Base-by-base conservation (phyloP, 495 filamentous ascomycete genomes). In the Podospora appendiculata region DNA sequence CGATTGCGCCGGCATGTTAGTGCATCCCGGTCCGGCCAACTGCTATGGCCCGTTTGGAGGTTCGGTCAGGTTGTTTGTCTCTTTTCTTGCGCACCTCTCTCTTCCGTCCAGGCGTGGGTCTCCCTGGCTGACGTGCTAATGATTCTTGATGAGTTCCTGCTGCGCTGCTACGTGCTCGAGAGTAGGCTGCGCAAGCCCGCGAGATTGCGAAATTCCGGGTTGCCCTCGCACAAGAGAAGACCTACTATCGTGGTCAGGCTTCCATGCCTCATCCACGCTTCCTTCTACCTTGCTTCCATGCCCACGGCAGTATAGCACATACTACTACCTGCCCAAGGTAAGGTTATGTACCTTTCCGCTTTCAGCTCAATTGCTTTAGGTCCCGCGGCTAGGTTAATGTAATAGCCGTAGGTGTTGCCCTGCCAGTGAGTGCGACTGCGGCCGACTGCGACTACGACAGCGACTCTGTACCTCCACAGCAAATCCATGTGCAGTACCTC, bases 351-450 rank as follows among this genome's bases (percentile, higher is more conserved):
- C 25, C 25, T 25, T 25, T 25, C 25, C 25, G 25, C 25, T 25
- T 25, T 25, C 25, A 25, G 25, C 25, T 5, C 25, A 25, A 2
- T 25, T 25, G 5, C 25, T 5, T 25, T 25, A 5, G 25, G 25
- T 50, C 18, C 25, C 38, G 25, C 38, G 17, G 39, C 19, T 16
- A 50, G 36, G 41, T 48, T 50, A 50, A 50, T 50, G 48, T 50
- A 50, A 50, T 50, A 50, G 48, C 48, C 48, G 48, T 50, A 18
- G 33, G 32, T 50, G 19, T 44, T 38, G 35, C 9, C 12, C 14
- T 11, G 34, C 25, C 25, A 43, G 41, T 17, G 39, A 56, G 32
- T 52, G 49, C 47, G 39, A 55, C 52, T 49, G 36, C 36, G 36
- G 8, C 36, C 25, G 25, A 25, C 25, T 25, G 25, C 25, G 25